These are phyloP conservation scores for Colletotrichum navitas DNA, from an alignment of 2,329 filamentous ascomycete species.

Conservation along the genomic window DNA sequence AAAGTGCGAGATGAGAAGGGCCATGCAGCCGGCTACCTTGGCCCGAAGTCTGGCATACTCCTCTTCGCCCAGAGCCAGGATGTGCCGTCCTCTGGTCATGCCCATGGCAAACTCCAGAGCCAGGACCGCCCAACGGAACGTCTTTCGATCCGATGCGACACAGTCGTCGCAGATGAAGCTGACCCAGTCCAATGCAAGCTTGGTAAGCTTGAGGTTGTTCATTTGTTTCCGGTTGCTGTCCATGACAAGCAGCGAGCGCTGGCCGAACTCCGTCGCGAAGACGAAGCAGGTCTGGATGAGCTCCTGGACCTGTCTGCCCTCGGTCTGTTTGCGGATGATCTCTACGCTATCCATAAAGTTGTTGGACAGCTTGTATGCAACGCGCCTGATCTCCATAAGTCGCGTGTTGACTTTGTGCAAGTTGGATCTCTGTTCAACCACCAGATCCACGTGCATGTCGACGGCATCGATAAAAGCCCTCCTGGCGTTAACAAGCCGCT, in stretches of 20 bases:
- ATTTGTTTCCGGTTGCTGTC: slow-evolving; percentile 94
- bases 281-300: slow-evolving; percentile 98
- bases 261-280: slow-evolving; percentile 98
- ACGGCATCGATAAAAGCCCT: slow-evolving; percentile 81
- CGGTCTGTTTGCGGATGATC: slow-evolving; percentile 87
- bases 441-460: slow-evolving; percentile 86
- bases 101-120: slow-evolving; percentile 97
- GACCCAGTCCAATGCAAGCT: slow-evolving; percentile 95
- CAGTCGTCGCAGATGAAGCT: slow-evolving; percentile 99
- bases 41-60: slow-evolving; percentile 86
- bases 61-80: slow-evolving; percentile 88
- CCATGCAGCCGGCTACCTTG: slow-evolving; percentile 98
- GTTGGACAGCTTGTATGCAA: slow-evolving; percentile 95
- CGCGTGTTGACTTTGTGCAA: slow-evolving; percentile 91
- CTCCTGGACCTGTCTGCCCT: slow-evolving; percentile 89
- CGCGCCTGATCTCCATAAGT: slow-evolving; percentile 93
- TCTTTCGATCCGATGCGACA: slow-evolving; percentile 91
- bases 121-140: slow-evolving; percentile 96
- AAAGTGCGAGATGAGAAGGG: slow-evolving; percentile 95
- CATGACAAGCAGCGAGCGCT: slow-evolving; percentile 94
- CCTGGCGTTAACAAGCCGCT: slow-evolving; percentile 83
- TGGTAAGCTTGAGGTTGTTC: slow-evolving; percentile 96
- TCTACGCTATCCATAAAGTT: slow-evolving; percentile 99
- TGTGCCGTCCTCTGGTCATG: slow-evolving; percentile 94
- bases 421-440: slow-evolving; percentile 94